Evolutionary conservation across 2,329 filamentous ascomycete species (phyloP), one percentile per base, ranked within the genome.

Genomic region (Epichloe sibirici): DNA sequence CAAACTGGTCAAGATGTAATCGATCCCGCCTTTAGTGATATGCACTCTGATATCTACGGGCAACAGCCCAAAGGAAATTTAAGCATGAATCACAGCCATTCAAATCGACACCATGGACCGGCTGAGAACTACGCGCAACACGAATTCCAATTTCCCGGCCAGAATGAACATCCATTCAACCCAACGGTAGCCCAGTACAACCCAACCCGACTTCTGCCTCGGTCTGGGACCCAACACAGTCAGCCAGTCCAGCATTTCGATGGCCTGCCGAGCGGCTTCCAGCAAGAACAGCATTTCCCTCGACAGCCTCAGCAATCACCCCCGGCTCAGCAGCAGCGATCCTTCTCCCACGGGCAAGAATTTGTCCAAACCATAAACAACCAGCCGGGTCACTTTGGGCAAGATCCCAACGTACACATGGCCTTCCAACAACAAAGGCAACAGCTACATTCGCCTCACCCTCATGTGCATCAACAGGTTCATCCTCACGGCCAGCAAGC

Each of bases 11-110:
- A 67, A 54, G 68, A 71, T 53, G 63, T 66, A 45, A 61, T 71
- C 42, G 65, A 72, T 52, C 62, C 69, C 42, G 61, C 64, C 34
- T 70, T 71, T 47, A 58, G 61, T 58, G 64, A 65, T 52, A 62
- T 71, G 9, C 65, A 69, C 40, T 60, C 67, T 13, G 68, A 69
- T 38, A 51, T 71, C 25, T 73, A 70, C 51, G 58, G 57, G 9
- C 68, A 71, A 47, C 67, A 66, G 49, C 55, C 59, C 25, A 61
- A 67, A 47, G 56, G 58, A 53, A 62, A 64, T 25, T 51, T 58
- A 50, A 53, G 38, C 34, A 34, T 71, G 51, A 61, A 59, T 38
- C 65, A 65, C 40, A 57, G 49, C 49, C 66, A 69, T 47, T 53
- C 63, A 9, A 62, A 64, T 28, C 42, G 38, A 35, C 49, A 51